These are phyloP conservation scores for Lipomyces yamadae DNA, from an alignment of 805 yeast genomes.

Conservation along the genomic window DNA sequence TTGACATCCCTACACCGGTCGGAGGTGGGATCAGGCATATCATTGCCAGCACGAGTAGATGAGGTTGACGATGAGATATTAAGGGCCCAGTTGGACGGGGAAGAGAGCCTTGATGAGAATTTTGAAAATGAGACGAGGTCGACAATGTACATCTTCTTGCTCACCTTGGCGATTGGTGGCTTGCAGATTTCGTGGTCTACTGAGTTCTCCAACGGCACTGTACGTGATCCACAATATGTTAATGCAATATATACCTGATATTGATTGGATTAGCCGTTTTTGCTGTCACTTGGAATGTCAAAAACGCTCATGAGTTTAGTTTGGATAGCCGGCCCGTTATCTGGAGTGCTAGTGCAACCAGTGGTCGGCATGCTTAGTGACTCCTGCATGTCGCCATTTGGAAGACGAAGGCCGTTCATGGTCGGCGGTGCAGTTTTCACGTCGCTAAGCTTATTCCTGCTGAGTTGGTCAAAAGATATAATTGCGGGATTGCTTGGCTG, in stretches of 20 bases:
- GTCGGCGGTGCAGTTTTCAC: slow-evolving; percentile 60
- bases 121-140: slow-evolving; percentile 47
- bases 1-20: neutral
- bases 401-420: slow-evolving; percentile 63
- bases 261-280: slow-evolving; percentile 48
- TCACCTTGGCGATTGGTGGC: slow-evolving; percentile 60
- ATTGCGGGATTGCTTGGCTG: slow-evolving; percentile 44
- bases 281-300: slow-evolving; percentile 65
- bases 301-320: slow-evolving; percentile 60
- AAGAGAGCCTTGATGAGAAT: neutral
- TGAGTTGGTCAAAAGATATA: slow-evolving; percentile 55
- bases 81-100: neutral
- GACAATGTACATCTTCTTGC: slow-evolving; percentile 50
- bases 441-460: slow-evolving; percentile 50
- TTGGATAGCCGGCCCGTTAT: slow-evolving; percentile 71
- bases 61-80: slow-evolving; percentile 1
- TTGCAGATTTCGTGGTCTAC: slow-evolving; percentile 69
- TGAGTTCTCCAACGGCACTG: slow-evolving; percentile 65
- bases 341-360: slow-evolving; percentile 69
- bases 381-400: slow-evolving; percentile 51
- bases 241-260: neutral
- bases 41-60: neutral
- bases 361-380: slow-evolving; percentile 64
- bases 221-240: slow-evolving; percentile 5
- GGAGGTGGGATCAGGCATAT: neutral